A percentile compares a stretch with the other conserved stretches of the same genome.
These are phyloP conservation scores for Hordeum vulgare DNA, from an alignment of 176 grass and related monocot species.

Conservation along the genomic window MorexV3_pseudomolecules_assembly NC_058518.1:1618257-1618756, in stretches of 20 bases:
- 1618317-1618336: constrained; percentile 34
- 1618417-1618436: constrained; percentile 55
- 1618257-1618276: neutral
- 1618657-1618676: constrained; percentile 37
- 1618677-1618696: constrained; percentile 22
- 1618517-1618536: constrained; percentile 40
- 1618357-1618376: constrained; percentile 38
- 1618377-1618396: constrained; percentile 47
- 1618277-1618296: neutral
- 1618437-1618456: constrained; percentile 59
- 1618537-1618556: constrained; percentile 37
- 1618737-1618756: constrained; percentile 5
- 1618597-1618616: constrained; percentile 41
- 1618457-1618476: neutral
- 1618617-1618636: constrained; percentile 41
- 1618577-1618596: constrained; percentile 53
- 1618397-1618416: constrained; percentile 47
- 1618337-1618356: constrained; percentile 22
- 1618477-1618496: neutral
- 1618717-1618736: neutral
- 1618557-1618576: constrained; percentile 65
- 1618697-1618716: neutral
- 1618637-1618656: constrained; percentile 45
- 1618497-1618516: neutral
- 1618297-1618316: neutral